phyloP scores from a whole-genome alignment of 441 rosid genomes.

The Euphorbia celastroides region DNA sequence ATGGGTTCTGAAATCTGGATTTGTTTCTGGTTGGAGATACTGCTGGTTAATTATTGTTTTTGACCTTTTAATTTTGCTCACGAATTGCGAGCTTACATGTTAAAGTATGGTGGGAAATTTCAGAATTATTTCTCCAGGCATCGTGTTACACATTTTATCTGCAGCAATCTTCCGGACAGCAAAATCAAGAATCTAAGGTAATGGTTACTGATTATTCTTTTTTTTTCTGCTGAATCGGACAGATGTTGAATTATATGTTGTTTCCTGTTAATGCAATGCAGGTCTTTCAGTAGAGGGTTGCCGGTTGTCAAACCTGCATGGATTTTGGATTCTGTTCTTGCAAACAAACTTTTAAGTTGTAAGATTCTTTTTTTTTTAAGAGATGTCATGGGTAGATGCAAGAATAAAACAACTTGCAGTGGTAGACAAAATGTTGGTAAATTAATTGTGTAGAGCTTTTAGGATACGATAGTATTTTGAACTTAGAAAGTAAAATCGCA shows the following conservation, averaged over 20 bases:
- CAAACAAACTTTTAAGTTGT: constrained; percentile 78
- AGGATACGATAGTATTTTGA: background rate
- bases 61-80: constrained; percentile 9
- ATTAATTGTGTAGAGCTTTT: background rate
- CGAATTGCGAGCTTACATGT: constrained; percentile 65
- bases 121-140: constrained; percentile 86
- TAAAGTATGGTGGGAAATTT: constrained; percentile 64
- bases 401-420: background rate
- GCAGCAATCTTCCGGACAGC: constrained; percentile 85
- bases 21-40: background rate
- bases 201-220: constrained; percentile 2
- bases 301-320: constrained; percentile 93
- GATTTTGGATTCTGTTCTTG: constrained; percentile 74
- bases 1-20: background rate
- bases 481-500: background rate
- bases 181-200: constrained; percentile 87
- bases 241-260: background rate
- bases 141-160: constrained; percentile 74
- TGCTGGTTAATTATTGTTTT: background rate
- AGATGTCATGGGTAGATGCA: background rate
- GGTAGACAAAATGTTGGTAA: background rate
- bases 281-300: constrained; percentile 86
- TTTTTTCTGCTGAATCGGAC: constrained; percentile 6
- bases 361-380: constrained; percentile 29
- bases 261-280: constrained; percentile 20